Percentiles rank a stretch among this genome's conserved stretches.
These are phyloP conservation scores for Rhodotorula sp. DNA, from an alignment of 1,284 basidiomycete genomes.

Conservation along the genomic window DNA sequence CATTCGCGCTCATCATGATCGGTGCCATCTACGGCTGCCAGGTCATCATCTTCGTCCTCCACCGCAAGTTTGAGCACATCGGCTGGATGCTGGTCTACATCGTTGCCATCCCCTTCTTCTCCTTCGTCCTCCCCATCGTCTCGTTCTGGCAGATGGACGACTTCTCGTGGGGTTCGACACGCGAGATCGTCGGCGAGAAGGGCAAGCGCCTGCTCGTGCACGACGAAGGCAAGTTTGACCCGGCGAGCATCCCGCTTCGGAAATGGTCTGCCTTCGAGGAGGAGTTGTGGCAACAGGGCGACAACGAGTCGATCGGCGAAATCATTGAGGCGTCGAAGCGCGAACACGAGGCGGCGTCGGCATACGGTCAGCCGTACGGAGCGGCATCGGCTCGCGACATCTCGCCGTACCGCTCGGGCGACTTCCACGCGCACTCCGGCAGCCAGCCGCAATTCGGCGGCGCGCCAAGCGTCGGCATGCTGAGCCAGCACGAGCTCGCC, in stretches of 20 bases:
- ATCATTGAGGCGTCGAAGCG: constrained; percentile 36
- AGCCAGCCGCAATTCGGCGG: constrained; percentile 43
- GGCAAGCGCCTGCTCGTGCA: constrained; percentile 88
- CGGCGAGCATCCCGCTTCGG: constrained; percentile 85
- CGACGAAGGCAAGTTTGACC: constrained; percentile 96
- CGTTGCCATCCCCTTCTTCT: constrained; percentile 84
- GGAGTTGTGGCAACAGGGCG: constrained; percentile 92
- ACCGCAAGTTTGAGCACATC: constrained; percentile 96
- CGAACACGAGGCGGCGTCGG: constrained; percentile 45
- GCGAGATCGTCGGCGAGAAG: constrained; percentile 87
- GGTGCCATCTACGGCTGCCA: constrained; percentile 66
- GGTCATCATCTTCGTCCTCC: constrained; percentile 90
- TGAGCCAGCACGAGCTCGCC: constrained; percentile 9
- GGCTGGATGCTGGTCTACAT: constrained; percentile 97
- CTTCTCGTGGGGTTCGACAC: constrained; percentile 96
- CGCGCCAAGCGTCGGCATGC: constrained; percentile 9
- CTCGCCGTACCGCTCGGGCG: constrained; percentile 1
- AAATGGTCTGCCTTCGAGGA: constrained; percentile 96
- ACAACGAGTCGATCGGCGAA: constrained; percentile 40
- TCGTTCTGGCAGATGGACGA: constrained; percentile 98
- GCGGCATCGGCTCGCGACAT: constrained; percentile 43
- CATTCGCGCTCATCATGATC: constrained; percentile 76
- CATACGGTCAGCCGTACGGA: constrained; percentile 54
- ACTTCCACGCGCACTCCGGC: constrained; percentile 52
- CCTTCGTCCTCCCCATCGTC: constrained; percentile 89